Evolutionary conservation across 805 yeast genomes (phyloP).

Genomic region (Candida oleophila): DNA sequence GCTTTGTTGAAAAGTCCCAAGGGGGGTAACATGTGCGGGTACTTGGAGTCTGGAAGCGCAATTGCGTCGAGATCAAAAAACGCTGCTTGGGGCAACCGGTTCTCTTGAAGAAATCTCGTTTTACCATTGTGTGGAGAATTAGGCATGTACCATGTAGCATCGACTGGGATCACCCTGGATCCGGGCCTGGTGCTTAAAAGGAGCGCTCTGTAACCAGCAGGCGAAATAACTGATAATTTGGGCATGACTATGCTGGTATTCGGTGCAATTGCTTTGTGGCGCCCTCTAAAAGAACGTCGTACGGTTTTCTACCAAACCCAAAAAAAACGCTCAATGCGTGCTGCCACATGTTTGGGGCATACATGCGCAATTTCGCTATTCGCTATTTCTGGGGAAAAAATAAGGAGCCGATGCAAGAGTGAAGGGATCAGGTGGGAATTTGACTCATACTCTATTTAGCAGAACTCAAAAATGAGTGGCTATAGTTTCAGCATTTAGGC

Average conservation of each 20-base stretch:
- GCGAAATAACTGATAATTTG: conserved; percentile 10
- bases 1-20: conserved; percentile 52
- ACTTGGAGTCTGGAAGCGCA: conserved; percentile 56
- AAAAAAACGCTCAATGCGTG: no score
- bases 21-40: conserved; percentile 90
- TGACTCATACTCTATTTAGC: no score
- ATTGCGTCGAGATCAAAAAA: conserved; percentile 78
- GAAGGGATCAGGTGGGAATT: no score
- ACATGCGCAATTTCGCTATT: no score
- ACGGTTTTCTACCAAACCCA: no score
- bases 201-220: conserved; percentile 11
- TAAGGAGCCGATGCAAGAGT: no score
- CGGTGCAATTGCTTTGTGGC: no score
- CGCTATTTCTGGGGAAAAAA: no score
- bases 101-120: conserved; percentile 52
- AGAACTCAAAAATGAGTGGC: no score
- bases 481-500: no score
- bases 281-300: no score
- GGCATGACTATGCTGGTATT: background rate
- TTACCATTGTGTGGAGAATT: conserved; percentile 59
- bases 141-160: conserved; percentile 93
- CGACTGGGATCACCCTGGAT: conserved; percentile 58
- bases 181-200: conserved; percentile 7
- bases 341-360: no score
- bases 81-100: conserved; percentile 64